Evolutionary conservation across 768 basidiomycete species (phyloP).

Genomic region (Russula earlei): DNA sequence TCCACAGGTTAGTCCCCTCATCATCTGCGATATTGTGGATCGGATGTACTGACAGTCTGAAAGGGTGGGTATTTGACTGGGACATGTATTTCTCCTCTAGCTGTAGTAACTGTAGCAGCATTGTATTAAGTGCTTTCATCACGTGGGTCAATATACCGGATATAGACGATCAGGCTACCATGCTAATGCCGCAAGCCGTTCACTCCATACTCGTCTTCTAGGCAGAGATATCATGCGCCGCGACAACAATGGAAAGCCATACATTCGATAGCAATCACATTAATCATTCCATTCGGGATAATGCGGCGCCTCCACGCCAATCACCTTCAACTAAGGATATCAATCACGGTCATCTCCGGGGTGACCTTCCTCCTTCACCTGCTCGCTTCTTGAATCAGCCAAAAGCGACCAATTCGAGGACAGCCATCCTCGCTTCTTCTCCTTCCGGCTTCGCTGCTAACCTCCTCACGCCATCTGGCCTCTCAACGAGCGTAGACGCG

Average conservation of each 20-base stretch:
- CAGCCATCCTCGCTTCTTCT: neutral
- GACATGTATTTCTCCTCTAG: neutral
- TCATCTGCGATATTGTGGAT: neutral
- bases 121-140: neutral
- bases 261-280: neutral
- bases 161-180: neutral
- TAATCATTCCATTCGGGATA: neutral
- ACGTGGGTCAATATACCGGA: slow-evolving; percentile 13
- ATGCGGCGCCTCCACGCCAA: neutral
- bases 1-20: slow-evolving; percentile 17
- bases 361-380: neutral
- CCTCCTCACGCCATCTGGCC: neutral
- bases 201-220: too few relatives aligned
- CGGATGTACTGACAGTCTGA: neutral
- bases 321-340: neutral
- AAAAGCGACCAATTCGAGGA: neutral
- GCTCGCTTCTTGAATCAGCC: neutral
- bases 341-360: neutral
- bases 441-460: neutral
- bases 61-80: slow-evolving; percentile 18
- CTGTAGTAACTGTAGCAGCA: neutral
- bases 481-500: neutral
- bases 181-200: neutral
- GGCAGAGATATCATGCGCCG: neutral
- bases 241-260: neutral